phyloP scores from a whole-genome alignment of 2,329 filamentous ascomycete genomes.

The Albophoma yamanashiensis region DNA sequence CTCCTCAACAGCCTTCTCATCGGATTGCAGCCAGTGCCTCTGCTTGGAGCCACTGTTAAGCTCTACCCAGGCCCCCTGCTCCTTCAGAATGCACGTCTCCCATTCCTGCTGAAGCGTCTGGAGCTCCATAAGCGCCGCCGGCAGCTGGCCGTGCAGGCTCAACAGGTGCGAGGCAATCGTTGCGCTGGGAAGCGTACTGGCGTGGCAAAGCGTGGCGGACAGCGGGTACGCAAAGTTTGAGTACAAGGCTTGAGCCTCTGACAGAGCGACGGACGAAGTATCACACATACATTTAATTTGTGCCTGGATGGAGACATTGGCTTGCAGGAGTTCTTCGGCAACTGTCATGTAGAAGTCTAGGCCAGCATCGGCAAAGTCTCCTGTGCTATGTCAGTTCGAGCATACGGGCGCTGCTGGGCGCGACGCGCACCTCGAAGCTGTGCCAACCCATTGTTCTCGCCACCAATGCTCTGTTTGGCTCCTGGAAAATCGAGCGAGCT shows the following conservation, averaged over 20 bases:
- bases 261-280: conserved; percentile 7
- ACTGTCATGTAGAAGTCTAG: conserved; percentile 10
- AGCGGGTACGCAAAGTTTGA: conserved; percentile 20
- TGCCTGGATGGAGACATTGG: conserved; percentile 11
- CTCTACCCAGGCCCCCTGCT: conserved; percentile 10
- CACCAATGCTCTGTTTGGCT: background rate
- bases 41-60: background rate
- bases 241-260: conserved; percentile 14
- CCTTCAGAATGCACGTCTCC: conserved; percentile 11
- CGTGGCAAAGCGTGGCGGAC: conserved; percentile 19
- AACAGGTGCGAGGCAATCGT: conserved; percentile 15
- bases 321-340: conserved; percentile 10
- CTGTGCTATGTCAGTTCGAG: conserved; percentile 1
- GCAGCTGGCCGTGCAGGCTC: conserved; percentile 10
- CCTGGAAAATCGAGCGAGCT: background rate
- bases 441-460: background rate
- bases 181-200: conserved; percentile 10
- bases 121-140: conserved; percentile 13
- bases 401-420: background rate
- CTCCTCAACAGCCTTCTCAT: background rate
- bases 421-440: conserved; percentile 10
- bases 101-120: conserved; percentile 11
- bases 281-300: conserved; percentile 10
- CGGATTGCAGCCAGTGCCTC: background rate
- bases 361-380: conserved; percentile 12